Evolutionary conservation across 208 protist species (phyloP), one percentile per base, ranked within the genome.

Genomic region (Leishmania braziliensis): DNA sequence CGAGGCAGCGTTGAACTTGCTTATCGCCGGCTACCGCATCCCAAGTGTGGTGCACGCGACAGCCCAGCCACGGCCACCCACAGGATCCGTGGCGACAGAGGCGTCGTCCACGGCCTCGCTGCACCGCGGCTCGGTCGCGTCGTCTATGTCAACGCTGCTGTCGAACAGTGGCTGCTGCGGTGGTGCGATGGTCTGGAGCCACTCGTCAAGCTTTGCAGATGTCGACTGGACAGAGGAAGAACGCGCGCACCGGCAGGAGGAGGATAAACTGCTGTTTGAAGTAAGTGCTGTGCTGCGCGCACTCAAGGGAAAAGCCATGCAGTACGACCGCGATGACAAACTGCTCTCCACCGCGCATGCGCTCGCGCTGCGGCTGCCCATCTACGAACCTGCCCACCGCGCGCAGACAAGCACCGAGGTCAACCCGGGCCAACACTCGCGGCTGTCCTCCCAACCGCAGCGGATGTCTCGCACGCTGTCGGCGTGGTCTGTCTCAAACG

Each of bases 281-380:
- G 84, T 85, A 20, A 72, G 83, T 29, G 76, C 89, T 1, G 81
- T 93, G 20, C 78, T 95, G 62, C 82, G 84, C 5, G 88, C 90
- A 20, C 79, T 93, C 9, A 95, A 95, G 77, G 92, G 87, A 6
- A 85, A 80, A 50, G 86, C 78, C n/a, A 39, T 95, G 65, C 82
- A 88, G 50, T 93, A 75, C 54, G 87, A 75, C 26, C 83, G 86
- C 3, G 90, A 95, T 56, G 84, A 87, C 39, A 84, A 84, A 71
- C 76, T 88, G 68, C 77, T 95, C 20, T 53, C 75, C 3, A 69
- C 82, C 4, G 86, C 91, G 9, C 81, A 95, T 36, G 78, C 88
- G 50, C 75, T 89, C 6, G 85, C 87, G 9, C 66, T 86, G 60
- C 84, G 54, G 77, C 73, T 84, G 12, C 87, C 75, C 29, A 77